Evolutionary conservation across 768 basidiomycete genomes (phyloP).

Genomic region (Boletus reticuloceps): DNA sequence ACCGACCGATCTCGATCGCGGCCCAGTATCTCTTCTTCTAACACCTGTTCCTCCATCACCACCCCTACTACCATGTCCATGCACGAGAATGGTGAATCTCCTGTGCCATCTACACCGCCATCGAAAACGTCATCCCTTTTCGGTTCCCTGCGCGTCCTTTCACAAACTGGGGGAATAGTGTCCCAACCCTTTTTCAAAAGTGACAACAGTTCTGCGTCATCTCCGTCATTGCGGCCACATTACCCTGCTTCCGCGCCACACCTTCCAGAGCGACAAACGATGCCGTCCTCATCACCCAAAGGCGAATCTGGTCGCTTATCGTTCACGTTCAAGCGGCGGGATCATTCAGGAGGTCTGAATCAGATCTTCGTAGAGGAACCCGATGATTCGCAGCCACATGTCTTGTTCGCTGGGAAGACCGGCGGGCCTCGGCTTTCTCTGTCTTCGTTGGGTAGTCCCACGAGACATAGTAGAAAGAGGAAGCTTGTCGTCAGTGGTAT

Average conservation of each 20-base stretch:
- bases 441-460: slow-evolving; percentile 33
- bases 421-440: slow-evolving; percentile 28
- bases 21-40: slow-evolving; percentile 60
- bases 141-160: slow-evolving; percentile 32
- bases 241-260: slow-evolving; percentile 40
- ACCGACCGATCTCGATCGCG: slow-evolving; percentile 51
- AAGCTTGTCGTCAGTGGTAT: slow-evolving; percentile 72
- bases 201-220: slow-evolving; percentile 22
- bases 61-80: slow-evolving; percentile 32
- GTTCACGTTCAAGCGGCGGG: slow-evolving; percentile 23
- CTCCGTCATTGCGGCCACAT: slow-evolving; percentile 37
- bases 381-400: slow-evolving; percentile 26
- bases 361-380: slow-evolving; percentile 29
- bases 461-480: slow-evolving; percentile 52
- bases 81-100: slow-evolving; percentile 41
- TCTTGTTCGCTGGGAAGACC: slow-evolving; percentile 27
- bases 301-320: slow-evolving; percentile 33
- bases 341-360: slow-evolving; percentile 8
- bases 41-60: slow-evolving; percentile 50
- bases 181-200: slow-evolving; percentile 35
- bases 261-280: slow-evolving; percentile 36
- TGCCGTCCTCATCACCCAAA: slow-evolving; percentile 29
- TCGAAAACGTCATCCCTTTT: slow-evolving; percentile 34
- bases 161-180: slow-evolving; percentile 23
- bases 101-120: slow-evolving; percentile 36